Evolutionary conservation across 305 asterid species (phyloP).

Genomic region (Euphrasia arctica): DNA sequence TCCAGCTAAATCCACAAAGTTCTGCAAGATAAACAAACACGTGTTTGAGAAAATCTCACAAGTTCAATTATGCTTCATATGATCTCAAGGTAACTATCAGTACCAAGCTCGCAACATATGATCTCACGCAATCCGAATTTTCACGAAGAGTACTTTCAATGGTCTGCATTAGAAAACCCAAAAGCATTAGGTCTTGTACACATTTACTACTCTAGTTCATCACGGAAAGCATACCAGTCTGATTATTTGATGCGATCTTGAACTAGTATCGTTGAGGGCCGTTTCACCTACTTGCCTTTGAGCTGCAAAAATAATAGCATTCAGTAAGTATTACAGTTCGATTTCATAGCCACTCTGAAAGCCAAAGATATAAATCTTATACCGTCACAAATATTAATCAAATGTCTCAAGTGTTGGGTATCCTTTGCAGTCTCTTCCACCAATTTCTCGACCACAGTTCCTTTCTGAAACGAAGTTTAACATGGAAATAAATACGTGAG

Average conservation of each 20-base stretch:
- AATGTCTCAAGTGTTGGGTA: slow-evolving; percentile 74
- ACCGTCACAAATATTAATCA: slow-evolving; percentile 90
- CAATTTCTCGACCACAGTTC: slow-evolving; percentile 89
- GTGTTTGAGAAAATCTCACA: not conserved
- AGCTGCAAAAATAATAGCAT: slow-evolving; percentile 48
- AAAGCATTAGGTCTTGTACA: slow-evolving; percentile 15
- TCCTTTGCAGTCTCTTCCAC: slow-evolving; percentile 87
- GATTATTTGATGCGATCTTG: slow-evolving; percentile 96
- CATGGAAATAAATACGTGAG: slow-evolving; percentile 13
- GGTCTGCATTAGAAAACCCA: slow-evolving; percentile 54
- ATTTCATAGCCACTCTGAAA: not conserved
- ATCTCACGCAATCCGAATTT: slow-evolving; percentile 84
- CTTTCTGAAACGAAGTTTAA: slow-evolving; percentile 62
- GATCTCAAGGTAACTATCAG: slow-evolving; percentile 17
- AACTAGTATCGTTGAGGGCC: slow-evolving; percentile 87
- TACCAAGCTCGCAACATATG: slow-evolving; percentile 95
- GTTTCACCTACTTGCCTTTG: slow-evolving; percentile 99
- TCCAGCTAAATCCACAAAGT: slow-evolving; percentile 96
- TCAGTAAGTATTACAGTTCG: slow-evolving; percentile 23
- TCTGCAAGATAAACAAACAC: slow-evolving; percentile 44
- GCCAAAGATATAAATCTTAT: slow-evolving; percentile 15
- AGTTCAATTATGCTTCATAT: not conserved
- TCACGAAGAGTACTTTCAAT: slow-evolving; percentile 96
- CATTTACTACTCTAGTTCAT: slow-evolving; percentile 16
- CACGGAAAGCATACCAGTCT: slow-evolving; percentile 59